Evolutionary conservation across 257 asterid genomes (phyloP).

Genomic region (Misopates orontium): DNA sequence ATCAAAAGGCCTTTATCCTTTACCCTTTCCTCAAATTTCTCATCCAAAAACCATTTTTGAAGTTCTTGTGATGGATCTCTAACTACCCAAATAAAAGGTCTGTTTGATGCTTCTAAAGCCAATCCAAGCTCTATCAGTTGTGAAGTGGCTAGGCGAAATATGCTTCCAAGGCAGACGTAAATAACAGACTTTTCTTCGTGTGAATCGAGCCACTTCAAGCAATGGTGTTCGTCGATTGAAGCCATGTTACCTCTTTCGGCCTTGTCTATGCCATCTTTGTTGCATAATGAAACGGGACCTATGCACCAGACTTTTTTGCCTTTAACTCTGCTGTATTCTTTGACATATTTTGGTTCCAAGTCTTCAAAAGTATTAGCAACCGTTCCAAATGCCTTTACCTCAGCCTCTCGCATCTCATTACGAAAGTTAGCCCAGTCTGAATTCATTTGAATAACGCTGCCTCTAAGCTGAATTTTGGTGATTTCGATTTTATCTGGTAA

Average conservation of each 20-base stretch:
- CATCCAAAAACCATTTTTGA: conserved; percentile 28
- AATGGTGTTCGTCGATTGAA: conserved; percentile 19
- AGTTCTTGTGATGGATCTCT: conserved; percentile 13
- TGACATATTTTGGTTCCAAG: conserved; percentile 44
- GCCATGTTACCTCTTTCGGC: conserved; percentile 44
- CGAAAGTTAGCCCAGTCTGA: conserved; percentile 27
- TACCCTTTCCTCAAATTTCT: conserved; percentile 27
- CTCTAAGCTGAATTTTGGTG: conserved; percentile 48
- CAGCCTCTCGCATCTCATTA: conserved; percentile 28
- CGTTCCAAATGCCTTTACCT: conserved; percentile 43
- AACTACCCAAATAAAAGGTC: conserved; percentile 42
- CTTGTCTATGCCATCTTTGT: conserved; percentile 31
- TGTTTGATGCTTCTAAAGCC: conserved; percentile 38
- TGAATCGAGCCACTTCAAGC: conserved; percentile 47
- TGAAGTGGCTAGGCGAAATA: conserved; percentile 26
- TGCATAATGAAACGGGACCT: conserved; percentile 43
- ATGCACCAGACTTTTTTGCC: conserved; percentile 34
- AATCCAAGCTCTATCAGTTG: conserved; percentile 48
- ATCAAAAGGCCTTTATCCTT: conserved; percentile 31
- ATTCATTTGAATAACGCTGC: background rate
- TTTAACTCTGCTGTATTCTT: conserved; percentile 10
- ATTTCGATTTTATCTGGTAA: conserved; percentile 47
- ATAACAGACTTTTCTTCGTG: conserved; percentile 30
- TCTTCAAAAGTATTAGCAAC: conserved; percentile 47
- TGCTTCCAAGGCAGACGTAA: conserved; percentile 51